Base-by-base conservation (phyloP, 2,329 filamentous ascomycete genomes). In the Monosporascus sp. region DNA sequence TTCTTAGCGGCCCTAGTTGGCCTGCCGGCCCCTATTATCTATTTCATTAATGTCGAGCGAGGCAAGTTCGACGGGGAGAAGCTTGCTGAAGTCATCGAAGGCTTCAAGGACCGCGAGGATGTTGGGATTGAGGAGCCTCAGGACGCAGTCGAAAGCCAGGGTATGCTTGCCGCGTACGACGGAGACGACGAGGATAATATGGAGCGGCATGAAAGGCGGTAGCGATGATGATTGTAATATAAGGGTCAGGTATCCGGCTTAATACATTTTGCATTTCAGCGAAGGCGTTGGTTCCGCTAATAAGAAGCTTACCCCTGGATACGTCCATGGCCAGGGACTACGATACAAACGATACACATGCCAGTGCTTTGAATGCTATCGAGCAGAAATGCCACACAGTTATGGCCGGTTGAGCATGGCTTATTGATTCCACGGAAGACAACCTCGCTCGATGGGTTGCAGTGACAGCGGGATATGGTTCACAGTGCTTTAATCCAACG, bases 1-100 rank as follows among this genome's bases (percentile, higher is more conserved):
- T 99, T 99, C 68, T 76, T 99, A 41, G 91, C 90, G 0, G 77
- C 85, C 5, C 74, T 99, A n/a, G 88, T 99, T 7, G 87, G 88
- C 6, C 71, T 96, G 1, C 92, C 94, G 1, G 85, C 92, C 17
- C 90, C 91, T 1, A 75, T 97, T 49, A 90, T 97, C 71, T 87
- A 86, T 66, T 82, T 91, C 52, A 89, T 99, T 37, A 80, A 97
- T 69, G 90, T 96, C 9, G 89, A 95, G 51, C 79, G 89, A 38
- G 89, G 89, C 11, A 89, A 84, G 71, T 71, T 74, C 46, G 87
- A 91, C 64, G 88, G 86, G 1, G 76, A 80, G 60, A 81, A 76
- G 61, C 73, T 92, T 52, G 85, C 86, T 0, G 77, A 81, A 54
- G 66, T 78, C 7, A 82, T 86, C 49, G 80, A 84, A 54, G 80